Evolutionary conservation across 2,329 filamentous ascomycete genomes (phyloP).

Genomic region (Periglandula ipomoeae): DNA sequence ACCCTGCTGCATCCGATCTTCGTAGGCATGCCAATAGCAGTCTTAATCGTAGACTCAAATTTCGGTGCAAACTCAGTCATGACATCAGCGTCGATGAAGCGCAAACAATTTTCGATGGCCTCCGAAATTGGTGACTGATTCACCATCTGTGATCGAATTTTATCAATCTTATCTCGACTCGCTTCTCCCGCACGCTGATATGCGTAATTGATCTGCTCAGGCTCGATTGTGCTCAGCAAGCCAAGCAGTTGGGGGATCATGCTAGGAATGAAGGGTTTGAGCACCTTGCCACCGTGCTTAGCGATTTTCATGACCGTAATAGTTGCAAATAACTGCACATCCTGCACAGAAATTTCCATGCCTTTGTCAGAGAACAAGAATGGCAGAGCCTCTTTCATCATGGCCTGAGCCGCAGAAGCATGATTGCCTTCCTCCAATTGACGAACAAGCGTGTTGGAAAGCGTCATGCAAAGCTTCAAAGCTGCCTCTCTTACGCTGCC

Average conservation of each 20-base stretch:
- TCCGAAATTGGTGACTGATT: slow-evolving; percentile 85
- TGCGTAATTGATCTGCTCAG: slow-evolving; percentile 81
- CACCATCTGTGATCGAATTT: slow-evolving; percentile 70
- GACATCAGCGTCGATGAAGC: slow-evolving; percentile 68
- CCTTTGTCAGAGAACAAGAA: slow-evolving; percentile 86
- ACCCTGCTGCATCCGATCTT: slow-evolving; percentile 88
- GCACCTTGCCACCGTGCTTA: slow-evolving; percentile 72
- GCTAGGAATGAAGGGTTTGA: slow-evolving; percentile 72
- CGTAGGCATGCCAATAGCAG: slow-evolving; percentile 80
- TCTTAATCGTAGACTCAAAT: slow-evolving; percentile 73
- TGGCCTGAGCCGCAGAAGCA: slow-evolving; percentile 60
- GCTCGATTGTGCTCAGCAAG: slow-evolving; percentile 79
- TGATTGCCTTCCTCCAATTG: slow-evolving; percentile 72
- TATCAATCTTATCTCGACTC: slow-evolving; percentile 84
- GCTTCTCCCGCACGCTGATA: slow-evolving; percentile 84
- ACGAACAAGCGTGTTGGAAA: slow-evolving; percentile 78
- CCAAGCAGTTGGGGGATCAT: slow-evolving; percentile 75
- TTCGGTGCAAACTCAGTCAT: slow-evolving; percentile 65
- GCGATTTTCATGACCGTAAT: slow-evolving; percentile 78
- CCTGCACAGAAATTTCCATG: slow-evolving; percentile 78
- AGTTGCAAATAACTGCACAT: slow-evolving; percentile 78
- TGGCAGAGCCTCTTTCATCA: slow-evolving; percentile 80
- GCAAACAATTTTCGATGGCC: slow-evolving; percentile 80
- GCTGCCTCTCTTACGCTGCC: slow-evolving; percentile 77
- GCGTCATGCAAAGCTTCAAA: slow-evolving; percentile 67